phyloP scores from a whole-genome alignment of 1,284 basidiomycete species.

The Heterobasidion parviporum region DNA sequence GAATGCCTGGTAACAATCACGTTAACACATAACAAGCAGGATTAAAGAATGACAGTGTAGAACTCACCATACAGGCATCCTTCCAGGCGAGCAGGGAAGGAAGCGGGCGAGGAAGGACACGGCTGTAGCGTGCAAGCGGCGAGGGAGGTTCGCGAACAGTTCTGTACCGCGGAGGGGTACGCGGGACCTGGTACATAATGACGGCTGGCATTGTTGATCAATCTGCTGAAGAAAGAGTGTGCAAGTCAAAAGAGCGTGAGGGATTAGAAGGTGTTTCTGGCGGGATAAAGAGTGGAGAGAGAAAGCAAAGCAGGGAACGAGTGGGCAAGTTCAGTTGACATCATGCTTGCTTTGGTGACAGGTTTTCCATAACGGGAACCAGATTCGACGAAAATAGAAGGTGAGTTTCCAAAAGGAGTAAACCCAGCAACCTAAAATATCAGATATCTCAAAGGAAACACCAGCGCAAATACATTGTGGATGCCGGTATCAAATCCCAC shows the following conservation, averaged over 20 bases:
- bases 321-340: no score
- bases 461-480: no score
- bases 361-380: neutral
- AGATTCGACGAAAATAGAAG: neutral
- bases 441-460: neutral
- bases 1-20: neutral
- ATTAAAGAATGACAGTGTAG: neutral
- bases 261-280: neutral
- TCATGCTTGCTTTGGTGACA: no score
- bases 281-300: neutral
- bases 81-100: slow-evolving; percentile 3
- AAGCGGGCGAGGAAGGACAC: neutral
- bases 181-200: neutral
- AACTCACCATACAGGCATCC: neutral
- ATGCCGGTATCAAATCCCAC: neutral
- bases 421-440: neutral
- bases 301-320: neutral
- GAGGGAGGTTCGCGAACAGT: neutral
- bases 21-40: neutral
- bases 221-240: no score
- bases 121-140: slow-evolving; percentile 3
- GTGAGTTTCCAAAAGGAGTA: neutral
- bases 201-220: neutral
- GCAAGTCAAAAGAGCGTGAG: neutral
- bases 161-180: slow-evolving; percentile 1